Conservation (phyloP, 2,329 filamentous ascomycete genomes). For the Orbilia javanica region DNA sequence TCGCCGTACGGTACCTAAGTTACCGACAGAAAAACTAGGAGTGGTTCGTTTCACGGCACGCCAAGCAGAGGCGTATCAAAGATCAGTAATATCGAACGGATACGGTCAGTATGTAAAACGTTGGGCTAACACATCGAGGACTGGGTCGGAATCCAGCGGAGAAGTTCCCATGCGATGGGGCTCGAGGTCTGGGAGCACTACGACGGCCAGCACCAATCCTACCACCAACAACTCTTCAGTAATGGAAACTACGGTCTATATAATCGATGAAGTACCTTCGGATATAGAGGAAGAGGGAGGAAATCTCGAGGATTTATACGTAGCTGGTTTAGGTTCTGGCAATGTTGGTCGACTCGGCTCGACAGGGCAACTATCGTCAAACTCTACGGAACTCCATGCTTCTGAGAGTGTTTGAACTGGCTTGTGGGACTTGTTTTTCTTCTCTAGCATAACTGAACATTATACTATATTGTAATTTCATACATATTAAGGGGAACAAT, state of each 20-base stretch:
- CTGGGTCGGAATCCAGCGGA: not conserved
- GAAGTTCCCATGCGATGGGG: not conserved
- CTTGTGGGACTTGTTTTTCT: too few species aligned
- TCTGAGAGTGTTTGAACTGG: not conserved
- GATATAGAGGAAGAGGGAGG: slow-evolving; percentile 8
- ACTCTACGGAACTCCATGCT: too few species aligned
- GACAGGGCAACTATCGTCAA: not conserved
- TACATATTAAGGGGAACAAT: too few species aligned
- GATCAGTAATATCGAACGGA: slow-evolving; percentile 7
- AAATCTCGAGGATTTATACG: not conserved
- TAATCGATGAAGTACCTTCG: not conserved
- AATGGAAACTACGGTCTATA: slow-evolving; percentile 16
- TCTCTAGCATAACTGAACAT: too few species aligned
- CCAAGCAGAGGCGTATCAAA: not conserved
- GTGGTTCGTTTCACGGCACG: not conserved
- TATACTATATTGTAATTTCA: too few species aligned
- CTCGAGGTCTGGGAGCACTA: not conserved
- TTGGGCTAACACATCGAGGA: slow-evolving; percentile 5
- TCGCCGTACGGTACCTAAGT: not conserved
- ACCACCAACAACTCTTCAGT: slow-evolving; percentile 1
- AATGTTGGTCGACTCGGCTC: not conserved
- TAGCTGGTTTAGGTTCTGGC: not conserved
- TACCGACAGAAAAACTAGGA: not conserved
- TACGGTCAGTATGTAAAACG: slow-evolving; percentile 18
- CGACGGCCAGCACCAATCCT: not conserved